Evolutionary conservation across 2,329 filamentous ascomycete species (phyloP), one percentile per base, ranked within the genome.

Genomic region (Colletotrichum gigasporum): DNA sequence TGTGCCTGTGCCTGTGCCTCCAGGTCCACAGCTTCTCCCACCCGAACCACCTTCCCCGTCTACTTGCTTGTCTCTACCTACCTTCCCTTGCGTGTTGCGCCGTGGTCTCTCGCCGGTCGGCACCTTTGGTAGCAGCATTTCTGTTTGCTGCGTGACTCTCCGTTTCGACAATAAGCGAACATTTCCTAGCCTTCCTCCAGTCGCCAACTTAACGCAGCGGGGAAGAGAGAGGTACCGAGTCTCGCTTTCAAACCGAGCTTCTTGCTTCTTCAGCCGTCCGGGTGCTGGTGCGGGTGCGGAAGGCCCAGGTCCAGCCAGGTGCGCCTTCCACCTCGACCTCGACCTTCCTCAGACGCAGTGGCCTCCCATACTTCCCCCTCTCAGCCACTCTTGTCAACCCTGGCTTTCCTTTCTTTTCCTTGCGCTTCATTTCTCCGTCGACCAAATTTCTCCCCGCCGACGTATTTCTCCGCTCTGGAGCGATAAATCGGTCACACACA

Each of bases 301-400:
- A n/a, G n/a, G n/a, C n/a, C n/a, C n/a, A n/a, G n/a, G n/a, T n/a
- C n/a, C n/a, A n/a, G n/a, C 44, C 6, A 28, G 24, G 26, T 16
- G 44, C 44, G 32, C 44, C 44, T 48, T 48, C 44, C 44, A 48
- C 7, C 14, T 16, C 44, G 16, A 48, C 44, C n/a, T 16, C 6
- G 35, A 39, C 28, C 47, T 52, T 48, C 22, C 24, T 11, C 20
- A 30, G 22, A 41, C 34, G 18, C 26, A 48, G 24, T 26, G 7
- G 14, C 41, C n/a, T 45, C 41, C 41, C n/a, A 24, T 22, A 18
- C 41, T 45, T 45, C 41, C 22, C 41, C 22, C 22, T 26, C 12
- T 45, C 12, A 32, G n/a, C 26, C 53, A 18, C 22, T 67, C 60
- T 63, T 59, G 39, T 68, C 66, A 45, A 58, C 54, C 65, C 54